phyloP scores from a whole-genome alignment of 2,329 filamentous ascomycete species.

The Colletotrichum plurivorum region DNA sequence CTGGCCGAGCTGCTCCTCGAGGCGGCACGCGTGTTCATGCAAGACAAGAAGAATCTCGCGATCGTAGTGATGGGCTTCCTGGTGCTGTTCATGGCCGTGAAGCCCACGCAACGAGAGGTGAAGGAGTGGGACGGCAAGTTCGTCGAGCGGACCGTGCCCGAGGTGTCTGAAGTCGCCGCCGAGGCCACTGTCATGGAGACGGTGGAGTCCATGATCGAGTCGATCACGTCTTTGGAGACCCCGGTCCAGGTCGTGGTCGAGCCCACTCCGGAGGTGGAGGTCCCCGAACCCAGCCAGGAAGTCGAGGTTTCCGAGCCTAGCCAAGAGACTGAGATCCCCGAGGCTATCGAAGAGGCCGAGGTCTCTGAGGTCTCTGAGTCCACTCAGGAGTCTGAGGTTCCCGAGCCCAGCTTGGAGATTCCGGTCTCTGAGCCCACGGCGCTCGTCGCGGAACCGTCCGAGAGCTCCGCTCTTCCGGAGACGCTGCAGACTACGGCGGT shows the following conservation, averaged over 20 bases:
- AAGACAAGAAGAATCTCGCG: conserved; percentile 72
- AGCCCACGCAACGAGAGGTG: conserved; percentile 44
- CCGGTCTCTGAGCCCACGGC: not conserved
- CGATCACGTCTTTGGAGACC: not conserved
- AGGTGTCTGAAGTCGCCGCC: conserved; percentile 16
- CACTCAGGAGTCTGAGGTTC: not conserved
- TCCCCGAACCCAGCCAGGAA: not conserved
- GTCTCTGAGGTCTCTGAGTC: not conserved
- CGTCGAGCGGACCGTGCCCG: conserved; percentile 41
- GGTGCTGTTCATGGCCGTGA: conserved; percentile 64
- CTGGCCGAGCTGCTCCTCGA: conserved; percentile 69
- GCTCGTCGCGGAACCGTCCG: not conserved
- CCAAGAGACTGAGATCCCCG: not conserved
- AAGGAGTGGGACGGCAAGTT: conserved; percentile 44
- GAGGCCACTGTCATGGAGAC: conserved; percentile 21
- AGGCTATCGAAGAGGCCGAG: not conserved
- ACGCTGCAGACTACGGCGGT: not conserved
- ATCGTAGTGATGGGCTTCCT: conserved; percentile 68
- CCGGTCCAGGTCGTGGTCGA: not conserved
- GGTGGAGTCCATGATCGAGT: conserved; percentile 10
- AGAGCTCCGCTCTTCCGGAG: not conserved
- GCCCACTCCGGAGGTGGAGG: not conserved
- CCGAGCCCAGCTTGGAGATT: not conserved
- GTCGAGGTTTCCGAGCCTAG: not conserved
- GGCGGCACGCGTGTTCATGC: conserved; percentile 66